Base-by-base conservation (phyloP, 768 basidiomycete species). In the Suillus discolor region DNA sequence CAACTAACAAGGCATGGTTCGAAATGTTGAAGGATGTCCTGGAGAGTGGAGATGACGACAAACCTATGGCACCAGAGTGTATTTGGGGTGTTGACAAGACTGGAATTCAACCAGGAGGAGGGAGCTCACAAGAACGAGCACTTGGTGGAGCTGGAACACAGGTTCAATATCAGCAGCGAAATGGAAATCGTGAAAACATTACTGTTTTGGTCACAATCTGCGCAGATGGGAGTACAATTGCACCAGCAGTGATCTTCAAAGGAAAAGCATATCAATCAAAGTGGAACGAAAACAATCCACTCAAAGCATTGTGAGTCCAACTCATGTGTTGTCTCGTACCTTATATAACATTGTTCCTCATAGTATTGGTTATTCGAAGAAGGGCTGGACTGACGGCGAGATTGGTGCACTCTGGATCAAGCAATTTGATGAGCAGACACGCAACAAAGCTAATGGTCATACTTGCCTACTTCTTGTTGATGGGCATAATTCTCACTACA, bases 401-500 rank as follows among this genome's bases (percentile, higher is more conserved):
- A 77, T 83, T 57, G 78, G 78, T 9, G 60, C 73, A 11, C 70
- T 71, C 13, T 83, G 76, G 73, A 75, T 83, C 36, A 72, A 82
- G 66, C 64, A 77, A 23, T 85, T 83, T 65, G 77, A 84, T 45
- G 57, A 65, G n/a, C 68, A 76, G 45, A 85, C 82, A 20, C 55
- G 68, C 12, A 71, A 66, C 13, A 81, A 82, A 65, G 76, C 76
- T 3, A 63, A 53, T 20, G 78, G 77, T 6, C 53, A 69, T 16
- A 61, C 66, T 25, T 70, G 75, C 2, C 65, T 82, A 6, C 80
- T 85, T 23, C 66, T 79, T n/a, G 74, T 84, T n/a, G 81, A 84
- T 72, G 82, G 84, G 12, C 84, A 85, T 61, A 75, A 70, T 62
- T 82, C 80, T 2, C 83, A 84, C 65, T 79, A 75, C 66, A 78